Conservation (phyloP, 495 filamentous ascomycete genomes). For the Aspergillus homomorphus region DNA sequence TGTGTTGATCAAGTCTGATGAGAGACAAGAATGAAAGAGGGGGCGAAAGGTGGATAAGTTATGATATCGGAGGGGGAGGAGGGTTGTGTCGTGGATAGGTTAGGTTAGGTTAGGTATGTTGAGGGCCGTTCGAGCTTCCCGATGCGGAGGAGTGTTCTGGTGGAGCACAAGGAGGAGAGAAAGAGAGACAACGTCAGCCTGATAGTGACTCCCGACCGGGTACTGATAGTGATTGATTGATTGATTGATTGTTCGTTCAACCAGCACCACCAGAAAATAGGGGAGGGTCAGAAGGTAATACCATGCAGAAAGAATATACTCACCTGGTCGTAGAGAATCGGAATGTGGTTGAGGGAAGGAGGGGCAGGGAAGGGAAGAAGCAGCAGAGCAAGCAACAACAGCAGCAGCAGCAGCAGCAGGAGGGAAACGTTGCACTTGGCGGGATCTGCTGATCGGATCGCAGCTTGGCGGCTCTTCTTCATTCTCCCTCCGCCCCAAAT, state of each 20-base stretch:
- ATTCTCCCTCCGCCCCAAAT: conserved; percentile 12
- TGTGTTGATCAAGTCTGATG: conserved; percentile 19
- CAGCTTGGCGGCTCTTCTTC: conserved; percentile 10
- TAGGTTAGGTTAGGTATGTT: conserved; percentile 3
- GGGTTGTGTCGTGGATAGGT: too few species aligned
- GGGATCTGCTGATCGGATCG: conserved; percentile 13
- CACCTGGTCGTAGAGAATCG: not conserved
- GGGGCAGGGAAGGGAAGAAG: conserved; percentile 5
- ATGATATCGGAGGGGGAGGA: conserved; percentile 2
- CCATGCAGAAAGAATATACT: not conserved
- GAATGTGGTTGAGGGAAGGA: conserved; percentile 5
- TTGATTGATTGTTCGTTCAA: too few species aligned
- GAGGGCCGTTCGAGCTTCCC: conserved; percentile 14
- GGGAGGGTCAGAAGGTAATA: too few species aligned
- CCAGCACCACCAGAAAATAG: too few species aligned
- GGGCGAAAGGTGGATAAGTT: conserved; percentile 20
- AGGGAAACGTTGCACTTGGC: conserved; percentile 16
- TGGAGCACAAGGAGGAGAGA: not conserved
- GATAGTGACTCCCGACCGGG: not conserved
- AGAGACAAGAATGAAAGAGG: conserved; percentile 24
- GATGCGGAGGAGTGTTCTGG: conserved; percentile 18
- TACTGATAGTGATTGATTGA: too few species aligned
- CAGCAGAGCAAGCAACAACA: conserved; percentile 1
- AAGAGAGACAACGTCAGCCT: conserved; percentile 7
- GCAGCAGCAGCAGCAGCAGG: not conserved